A percentile compares a stretch with the other conserved stretches of the same genome.
phyloP scores from a whole-genome alignment of 768 basidiomycete species.

The Daedaleopsis nitida region DNA sequence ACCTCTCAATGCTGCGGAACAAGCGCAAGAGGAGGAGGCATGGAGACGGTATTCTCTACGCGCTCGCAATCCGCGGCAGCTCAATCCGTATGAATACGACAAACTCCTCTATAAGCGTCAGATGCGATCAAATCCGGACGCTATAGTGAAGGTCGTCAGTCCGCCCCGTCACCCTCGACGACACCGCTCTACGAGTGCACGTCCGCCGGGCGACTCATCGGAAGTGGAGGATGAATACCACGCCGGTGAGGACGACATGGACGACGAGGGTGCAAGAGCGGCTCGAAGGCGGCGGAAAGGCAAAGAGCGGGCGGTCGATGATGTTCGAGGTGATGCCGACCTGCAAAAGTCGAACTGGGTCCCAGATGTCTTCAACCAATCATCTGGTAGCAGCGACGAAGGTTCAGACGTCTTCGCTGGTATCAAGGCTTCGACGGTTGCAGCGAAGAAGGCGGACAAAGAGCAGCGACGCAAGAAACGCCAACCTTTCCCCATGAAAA shows the following conservation, averaged over 20 bases:
- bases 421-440: background rate
- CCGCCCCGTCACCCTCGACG: constrained; percentile 28
- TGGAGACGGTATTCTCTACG: constrained; percentile 55
- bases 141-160: constrained; percentile 56
- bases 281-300: constrained; percentile 9
- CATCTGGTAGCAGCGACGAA: constrained; percentile 13
- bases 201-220: background rate
- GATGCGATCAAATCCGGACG: constrained; percentile 61
- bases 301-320: constrained; percentile 1
- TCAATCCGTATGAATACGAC: constrained; percentile 65
- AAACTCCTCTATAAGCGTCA: constrained; percentile 51
- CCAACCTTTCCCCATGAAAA: constrained; percentile 18
- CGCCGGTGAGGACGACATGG: background rate
- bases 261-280: constrained; percentile 10
- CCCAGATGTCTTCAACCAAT: constrained; percentile 10
- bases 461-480: background rate
- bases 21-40: background rate
- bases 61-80: constrained; percentile 52
- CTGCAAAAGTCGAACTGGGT: constrained; percentile 1
- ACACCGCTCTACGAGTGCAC: constrained; percentile 8
- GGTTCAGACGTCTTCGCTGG: background rate
- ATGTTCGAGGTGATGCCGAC: background rate
- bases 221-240: constrained; percentile 10
- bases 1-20: background rate
- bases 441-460: constrained; percentile 5